Percentiles rank a stretch among this genome's conserved stretches.
These are phyloP conservation scores for Teunomyces cretensis DNA, from an alignment of 805 yeast species.

Conservation along the genomic window DNA sequence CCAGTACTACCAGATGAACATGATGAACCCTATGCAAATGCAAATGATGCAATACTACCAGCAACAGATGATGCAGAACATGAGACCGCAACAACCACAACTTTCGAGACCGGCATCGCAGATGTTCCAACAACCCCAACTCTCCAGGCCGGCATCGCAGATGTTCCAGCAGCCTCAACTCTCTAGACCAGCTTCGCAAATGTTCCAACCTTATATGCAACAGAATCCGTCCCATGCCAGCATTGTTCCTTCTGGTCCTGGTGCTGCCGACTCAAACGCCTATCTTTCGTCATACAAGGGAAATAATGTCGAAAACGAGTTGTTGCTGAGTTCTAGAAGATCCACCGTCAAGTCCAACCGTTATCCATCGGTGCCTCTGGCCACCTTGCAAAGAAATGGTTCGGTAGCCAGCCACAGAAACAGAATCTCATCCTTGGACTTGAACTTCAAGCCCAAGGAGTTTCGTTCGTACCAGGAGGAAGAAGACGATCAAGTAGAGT, in stretches of 20 bases:
- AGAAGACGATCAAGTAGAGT: slow-evolving; percentile 7
- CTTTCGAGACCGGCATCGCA: slow-evolving; percentile 1
- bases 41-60: slow-evolving; percentile 6
- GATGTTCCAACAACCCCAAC: not conserved
- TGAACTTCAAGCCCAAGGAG: slow-evolving; percentile 16
- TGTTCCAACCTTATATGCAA: not conserved
- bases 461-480: slow-evolving; percentile 8
- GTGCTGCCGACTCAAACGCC: not conserved
- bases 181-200: not conserved
- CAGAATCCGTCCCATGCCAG: not conserved
- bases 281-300: slow-evolving; percentile 6
- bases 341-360: slow-evolving; percentile 34
- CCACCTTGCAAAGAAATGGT: slow-evolving; percentile 6
- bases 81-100: slow-evolving; percentile 5
- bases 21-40: not conserved
- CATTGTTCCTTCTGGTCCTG: not conserved
- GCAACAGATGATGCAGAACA: slow-evolving; percentile 5
- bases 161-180: not conserved
- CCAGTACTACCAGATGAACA: slow-evolving; percentile 5
- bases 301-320: slow-evolving; percentile 1
- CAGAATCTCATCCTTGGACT: slow-evolving; percentile 21
- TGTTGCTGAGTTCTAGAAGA: slow-evolving; percentile 25
- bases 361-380: slow-evolving; percentile 36
- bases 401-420: slow-evolving; percentile 3
- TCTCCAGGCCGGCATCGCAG: slow-evolving; percentile 1